phyloP scores from a whole-genome alignment of 805 yeast genomes.

The Spathaspora passalidarum region DNA sequence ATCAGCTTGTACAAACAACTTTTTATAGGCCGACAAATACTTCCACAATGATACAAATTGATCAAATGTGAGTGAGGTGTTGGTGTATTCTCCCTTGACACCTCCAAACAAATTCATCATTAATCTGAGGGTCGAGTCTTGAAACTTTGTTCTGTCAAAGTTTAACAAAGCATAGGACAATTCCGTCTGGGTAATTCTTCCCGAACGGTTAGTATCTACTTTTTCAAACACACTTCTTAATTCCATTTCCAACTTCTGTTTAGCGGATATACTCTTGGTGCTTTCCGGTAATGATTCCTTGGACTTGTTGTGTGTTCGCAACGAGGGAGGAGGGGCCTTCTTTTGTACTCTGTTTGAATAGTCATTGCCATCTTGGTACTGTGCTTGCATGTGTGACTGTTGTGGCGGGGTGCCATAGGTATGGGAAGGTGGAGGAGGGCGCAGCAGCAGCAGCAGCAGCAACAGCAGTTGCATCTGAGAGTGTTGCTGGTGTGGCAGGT shows the following conservation, averaged over 20 bases:
- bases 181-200: conserved; percentile 55
- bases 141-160: conserved; percentile 62
- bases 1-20: conserved; percentile 60
- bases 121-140: conserved; percentile 54
- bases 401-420: conserved; percentile 8
- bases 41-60: conserved; percentile 71
- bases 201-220: conserved; percentile 53
- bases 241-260: conserved; percentile 45
- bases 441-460: no score
- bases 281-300: conserved; percentile 21
- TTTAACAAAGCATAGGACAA: conserved; percentile 57
- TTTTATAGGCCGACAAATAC: conserved; percentile 64
- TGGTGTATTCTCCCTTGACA: conserved; percentile 15
- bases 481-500: conserved; percentile 7
- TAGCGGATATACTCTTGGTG: conserved; percentile 19
- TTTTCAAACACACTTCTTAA: conserved; percentile 50
- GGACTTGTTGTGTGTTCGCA: conserved; percentile 12
- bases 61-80: conserved; percentile 40
- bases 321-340: not conserved
- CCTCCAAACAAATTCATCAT: conserved; percentile 63
- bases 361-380: conserved; percentile 9
- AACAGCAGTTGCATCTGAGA: no score
- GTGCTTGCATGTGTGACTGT: conserved; percentile 14
- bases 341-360: not conserved
- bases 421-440: not conserved